phyloP scores from a whole-genome alignment of 305 asterid genomes.

The Solanum aculeatissimum region DNA sequence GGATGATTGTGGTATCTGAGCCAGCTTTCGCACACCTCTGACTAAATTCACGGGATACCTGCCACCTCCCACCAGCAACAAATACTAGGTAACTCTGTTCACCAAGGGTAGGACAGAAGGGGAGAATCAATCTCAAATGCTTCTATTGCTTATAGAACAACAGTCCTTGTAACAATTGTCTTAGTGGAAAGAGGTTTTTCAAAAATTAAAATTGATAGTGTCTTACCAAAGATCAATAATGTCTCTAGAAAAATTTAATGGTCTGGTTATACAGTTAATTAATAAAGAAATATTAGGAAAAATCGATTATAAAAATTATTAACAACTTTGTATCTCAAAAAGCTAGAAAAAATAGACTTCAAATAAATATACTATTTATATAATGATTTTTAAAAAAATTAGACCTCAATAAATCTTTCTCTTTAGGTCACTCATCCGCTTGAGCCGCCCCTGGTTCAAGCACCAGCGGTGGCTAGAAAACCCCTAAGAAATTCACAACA shows the following conservation, averaged over 20 bases:
- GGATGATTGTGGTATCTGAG: not conserved
- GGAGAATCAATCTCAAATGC: not conserved
- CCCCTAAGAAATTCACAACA: not conserved
- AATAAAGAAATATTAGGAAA: not conserved
- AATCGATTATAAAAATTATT: not conserved
- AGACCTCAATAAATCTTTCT: not conserved
- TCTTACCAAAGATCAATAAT: not conserved
- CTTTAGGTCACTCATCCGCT: not conserved
- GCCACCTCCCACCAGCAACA: not conserved
- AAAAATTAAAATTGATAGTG: not conserved
- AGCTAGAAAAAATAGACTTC: not conserved
- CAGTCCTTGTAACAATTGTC: not conserved
- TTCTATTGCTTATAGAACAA: not conserved
- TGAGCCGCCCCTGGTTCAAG: not conserved
- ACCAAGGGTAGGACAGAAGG: not conserved
- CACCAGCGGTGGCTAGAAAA: not conserved
- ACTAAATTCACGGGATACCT: not conserved
- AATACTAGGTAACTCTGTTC: not conserved
- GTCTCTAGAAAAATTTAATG: not conserved
- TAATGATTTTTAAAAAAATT: not conserved
- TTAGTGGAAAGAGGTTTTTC: not conserved
- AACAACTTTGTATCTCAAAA: not conserved
- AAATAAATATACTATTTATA: not conserved
- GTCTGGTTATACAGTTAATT: not conserved
- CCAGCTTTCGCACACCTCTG: not conserved